phyloP scores from a whole-genome alignment of 768 basidiomycete genomes.

The Mycena vulgaris region DNA sequence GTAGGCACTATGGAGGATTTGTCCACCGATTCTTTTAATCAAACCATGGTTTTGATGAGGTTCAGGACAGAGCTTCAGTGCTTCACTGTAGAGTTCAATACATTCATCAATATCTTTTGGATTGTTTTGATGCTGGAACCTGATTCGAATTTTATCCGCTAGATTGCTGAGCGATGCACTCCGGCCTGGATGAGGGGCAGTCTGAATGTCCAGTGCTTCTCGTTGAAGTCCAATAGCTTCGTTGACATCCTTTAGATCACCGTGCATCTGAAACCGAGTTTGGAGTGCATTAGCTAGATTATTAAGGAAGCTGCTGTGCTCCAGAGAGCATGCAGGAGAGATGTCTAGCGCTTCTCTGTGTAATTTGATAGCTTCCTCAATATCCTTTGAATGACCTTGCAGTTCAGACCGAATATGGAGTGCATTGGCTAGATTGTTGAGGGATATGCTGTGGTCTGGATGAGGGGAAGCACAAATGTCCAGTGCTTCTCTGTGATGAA shows the following conservation, averaged over 20 bases:
- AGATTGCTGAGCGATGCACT: constrained; percentile 32
- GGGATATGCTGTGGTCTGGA: not conserved
- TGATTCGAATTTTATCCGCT: constrained; percentile 33
- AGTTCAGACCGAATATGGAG: constrained; percentile 41
- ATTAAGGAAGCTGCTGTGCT: no score
- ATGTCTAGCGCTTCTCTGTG: no score
- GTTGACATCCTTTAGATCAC: constrained; percentile 44
- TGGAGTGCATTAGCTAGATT: constrained; percentile 32
- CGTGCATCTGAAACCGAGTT: constrained; percentile 44
- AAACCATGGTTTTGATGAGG: constrained; percentile 30
- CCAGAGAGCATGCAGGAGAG: no score
- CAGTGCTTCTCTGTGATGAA: no score
- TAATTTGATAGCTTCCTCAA: no score
- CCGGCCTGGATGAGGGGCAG: constrained; percentile 26
- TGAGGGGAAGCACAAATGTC: constrained; percentile 37
- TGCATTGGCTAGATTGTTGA: constrained; percentile 33
- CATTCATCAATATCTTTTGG: constrained; percentile 46
- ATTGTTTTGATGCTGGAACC: constrained; percentile 45
- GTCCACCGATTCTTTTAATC: not conserved
- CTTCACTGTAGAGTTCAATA: no score
- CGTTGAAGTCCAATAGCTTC: constrained; percentile 41
- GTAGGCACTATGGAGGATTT: not conserved
- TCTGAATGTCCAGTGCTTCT: constrained; percentile 42
- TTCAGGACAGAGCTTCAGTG: constrained; percentile 39
- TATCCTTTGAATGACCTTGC: no score